Percentiles rank a stretch among this genome's conserved stretches.
phyloP scores from a whole-genome alignment of 1,139 yeast genomes.

The Geotrichum candidum region DNA sequence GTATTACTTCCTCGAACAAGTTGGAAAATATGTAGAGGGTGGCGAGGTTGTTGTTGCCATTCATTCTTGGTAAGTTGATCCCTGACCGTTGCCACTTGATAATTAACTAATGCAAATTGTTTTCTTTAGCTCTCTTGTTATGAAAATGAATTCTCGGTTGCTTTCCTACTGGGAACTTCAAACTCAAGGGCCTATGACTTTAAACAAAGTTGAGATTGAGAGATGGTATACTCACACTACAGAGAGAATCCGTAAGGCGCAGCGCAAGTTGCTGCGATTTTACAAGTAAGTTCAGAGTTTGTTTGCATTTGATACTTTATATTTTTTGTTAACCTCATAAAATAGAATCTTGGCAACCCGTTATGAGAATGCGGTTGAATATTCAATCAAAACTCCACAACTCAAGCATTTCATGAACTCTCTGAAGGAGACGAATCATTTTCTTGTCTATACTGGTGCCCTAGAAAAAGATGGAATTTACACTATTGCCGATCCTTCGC shows the following conservation, averaged over 20 bases:
- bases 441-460: conserved; percentile 68
- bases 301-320: not conserved
- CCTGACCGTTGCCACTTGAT: conserved; percentile 27
- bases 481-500: conserved; percentile 60
- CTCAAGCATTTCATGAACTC: conserved; percentile 50
- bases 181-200: conserved; percentile 54
- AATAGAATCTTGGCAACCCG: conserved; percentile 52
- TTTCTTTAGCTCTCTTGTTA: conserved; percentile 47
- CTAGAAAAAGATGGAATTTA: conserved; percentile 72
- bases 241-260: conserved; percentile 78
- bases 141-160: conserved; percentile 62
- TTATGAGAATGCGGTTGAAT: conserved; percentile 71
- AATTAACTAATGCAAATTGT: not conserved
- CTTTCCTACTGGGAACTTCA: conserved; percentile 69
- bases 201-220: conserved; percentile 55
- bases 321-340: not conserved
- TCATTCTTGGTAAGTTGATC: conserved; percentile 34
- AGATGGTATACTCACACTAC: conserved; percentile 79
- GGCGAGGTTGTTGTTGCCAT: conserved; percentile 80
- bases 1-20: conserved; percentile 67
- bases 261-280: conserved; percentile 79
- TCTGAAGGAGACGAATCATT: conserved; percentile 63
- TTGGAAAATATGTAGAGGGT: conserved; percentile 73
- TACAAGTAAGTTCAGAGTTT: conserved; percentile 38
- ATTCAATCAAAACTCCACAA: conserved; percentile 50